Evolutionary conservation across 306 rosid species (phyloP), one percentile per base, ranked within the genome.

Genomic region (Alnus rubra): DNA sequence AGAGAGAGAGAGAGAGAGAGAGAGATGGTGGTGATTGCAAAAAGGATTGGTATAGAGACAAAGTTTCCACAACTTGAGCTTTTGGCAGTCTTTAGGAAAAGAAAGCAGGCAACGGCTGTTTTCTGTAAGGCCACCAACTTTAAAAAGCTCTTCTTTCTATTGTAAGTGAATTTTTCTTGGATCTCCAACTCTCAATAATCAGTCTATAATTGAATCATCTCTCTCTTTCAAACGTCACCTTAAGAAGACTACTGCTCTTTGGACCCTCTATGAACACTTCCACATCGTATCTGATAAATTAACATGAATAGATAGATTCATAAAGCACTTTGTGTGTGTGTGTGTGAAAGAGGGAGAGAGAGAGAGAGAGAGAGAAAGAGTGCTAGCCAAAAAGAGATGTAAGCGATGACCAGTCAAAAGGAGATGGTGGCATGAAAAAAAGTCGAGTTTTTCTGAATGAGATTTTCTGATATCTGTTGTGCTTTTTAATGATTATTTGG

Each of bases 21-120:
- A 78, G 79, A 78, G 79, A 39, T 78, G 76, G 85, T 82, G 82
- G 84, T 59, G 51, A 74, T 73, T 74, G 23, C 67, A 73, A 63
- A 63, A 80, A 77, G 45, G 83, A 85, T 79, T 83, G 86, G 86
- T 80, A 84, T 87, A 90, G 86, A 88, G 97, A 91, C 95, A 88
- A 88, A 91, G 94, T 91, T 93, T 93, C 94, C 84, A 89, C 88
- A 89, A 84, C 84, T 69, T 80, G 82, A 75, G 88, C 90, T 93
- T 93, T 93, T 84, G 50, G 89, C 88, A 91, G 97, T 79, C 97
- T 89, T 89, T 87, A 86, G 84, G 53, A 84, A 84, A 79, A 86
- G 69, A 87, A 79, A 85, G 88, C 64, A 81, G 80, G 55, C 70
- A 78, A 84, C 65, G 75, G 76, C 69, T 83, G 74, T 73, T 64